Evolutionary conservation across 2,329 filamentous ascomycete species (phyloP).

Genomic region (Aspergillus quadrilineatus): DNA sequence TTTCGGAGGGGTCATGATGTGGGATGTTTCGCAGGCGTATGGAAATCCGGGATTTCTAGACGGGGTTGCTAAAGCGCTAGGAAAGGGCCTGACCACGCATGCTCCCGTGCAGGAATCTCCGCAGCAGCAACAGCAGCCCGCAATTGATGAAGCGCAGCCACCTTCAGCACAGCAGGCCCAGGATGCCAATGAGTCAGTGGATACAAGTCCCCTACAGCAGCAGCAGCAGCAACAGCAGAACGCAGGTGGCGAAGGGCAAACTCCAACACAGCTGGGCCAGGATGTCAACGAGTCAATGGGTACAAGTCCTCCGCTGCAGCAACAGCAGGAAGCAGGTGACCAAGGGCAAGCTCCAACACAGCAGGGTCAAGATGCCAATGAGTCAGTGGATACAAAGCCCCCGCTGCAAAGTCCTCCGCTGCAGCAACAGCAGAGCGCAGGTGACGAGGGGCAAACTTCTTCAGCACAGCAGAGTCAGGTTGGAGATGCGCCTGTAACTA

Average conservation of each 20-base stretch:
- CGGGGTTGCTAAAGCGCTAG: conserved; percentile 38
- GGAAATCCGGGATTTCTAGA: conserved; percentile 58
- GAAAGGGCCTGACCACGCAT: neutral
- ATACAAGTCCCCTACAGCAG: too few relatives aligned
- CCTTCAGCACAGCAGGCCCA: neutral
- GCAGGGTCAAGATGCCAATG: too few relatives aligned
- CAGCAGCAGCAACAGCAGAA: too few relatives aligned
- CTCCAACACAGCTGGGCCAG: too few relatives aligned
- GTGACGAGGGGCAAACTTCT: too few relatives aligned
- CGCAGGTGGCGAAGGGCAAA: too few relatives aligned
- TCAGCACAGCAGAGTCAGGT: too few relatives aligned
- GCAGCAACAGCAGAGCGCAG: too few relatives aligned
- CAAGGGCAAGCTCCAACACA: too few relatives aligned
- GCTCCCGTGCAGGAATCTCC: neutral
- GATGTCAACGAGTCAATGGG: too few relatives aligned
- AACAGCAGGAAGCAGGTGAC: too few relatives aligned
- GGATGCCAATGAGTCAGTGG: neutral
- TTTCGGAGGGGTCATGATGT: conserved; percentile 69
- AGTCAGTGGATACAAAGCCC: neutral
- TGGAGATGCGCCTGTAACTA: neutral
- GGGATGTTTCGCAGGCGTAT: conserved; percentile 64
- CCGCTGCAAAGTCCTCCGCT: neutral
- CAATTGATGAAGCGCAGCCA: neutral
- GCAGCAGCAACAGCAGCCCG: neutral
- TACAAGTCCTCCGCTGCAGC: neutral